phyloP scores from a whole-genome alignment of 306 rosid species.

The Cyamopsis tetragonoloba region DNA sequence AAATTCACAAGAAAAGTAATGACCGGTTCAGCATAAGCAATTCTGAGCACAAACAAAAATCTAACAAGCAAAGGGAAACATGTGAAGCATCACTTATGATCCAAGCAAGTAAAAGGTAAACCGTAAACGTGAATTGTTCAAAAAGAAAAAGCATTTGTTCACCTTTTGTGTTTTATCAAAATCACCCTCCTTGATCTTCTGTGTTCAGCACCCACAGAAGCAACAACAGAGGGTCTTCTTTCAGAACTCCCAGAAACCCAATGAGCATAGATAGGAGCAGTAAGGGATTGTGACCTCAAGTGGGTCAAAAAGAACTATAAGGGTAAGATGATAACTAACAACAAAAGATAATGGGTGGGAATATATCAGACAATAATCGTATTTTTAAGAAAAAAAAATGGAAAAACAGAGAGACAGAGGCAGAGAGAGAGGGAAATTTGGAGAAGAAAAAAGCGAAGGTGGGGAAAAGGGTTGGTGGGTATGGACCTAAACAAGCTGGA shows the following conservation, averaged over 20 bases:
- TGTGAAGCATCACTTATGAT: slow-evolving; percentile 65
- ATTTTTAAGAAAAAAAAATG: slow-evolving; percentile 40
- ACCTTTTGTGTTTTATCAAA: slow-evolving; percentile 67
- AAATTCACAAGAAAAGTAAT: slow-evolving; percentile 30
- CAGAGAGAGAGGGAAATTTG: slow-evolving; percentile 18
- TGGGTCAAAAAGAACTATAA: slow-evolving; percentile 46
- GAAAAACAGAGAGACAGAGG: slow-evolving; percentile 21
- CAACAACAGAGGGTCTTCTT: slow-evolving; percentile 37
- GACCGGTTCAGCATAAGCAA: slow-evolving; percentile 19
- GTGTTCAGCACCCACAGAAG: slow-evolving; percentile 53
- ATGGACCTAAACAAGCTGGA: slow-evolving; percentile 73
- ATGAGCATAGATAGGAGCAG: slow-evolving; percentile 52
- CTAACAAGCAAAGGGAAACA: slow-evolving; percentile 22
- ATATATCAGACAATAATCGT: slow-evolving; percentile 55
- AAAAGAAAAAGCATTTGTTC: slow-evolving; percentile 48
- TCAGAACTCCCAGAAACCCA: slow-evolving; percentile 38
- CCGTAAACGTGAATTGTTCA: slow-evolving; percentile 35
- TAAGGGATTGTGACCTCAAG: slow-evolving; percentile 38
- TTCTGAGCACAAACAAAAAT: slow-evolving; percentile 35
- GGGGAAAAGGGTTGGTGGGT: slow-evolving; percentile 75
- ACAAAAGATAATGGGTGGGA: slow-evolving; percentile 22
- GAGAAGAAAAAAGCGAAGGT: slow-evolving; percentile 40
- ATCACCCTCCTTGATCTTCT: slow-evolving; percentile 63
- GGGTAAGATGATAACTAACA: slow-evolving; percentile 19
- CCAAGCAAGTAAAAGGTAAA: slow-evolving; percentile 62